phyloP scores from a whole-genome alignment of 2,329 filamentous ascomycete species.

The Davidsoniella australis region DNA sequence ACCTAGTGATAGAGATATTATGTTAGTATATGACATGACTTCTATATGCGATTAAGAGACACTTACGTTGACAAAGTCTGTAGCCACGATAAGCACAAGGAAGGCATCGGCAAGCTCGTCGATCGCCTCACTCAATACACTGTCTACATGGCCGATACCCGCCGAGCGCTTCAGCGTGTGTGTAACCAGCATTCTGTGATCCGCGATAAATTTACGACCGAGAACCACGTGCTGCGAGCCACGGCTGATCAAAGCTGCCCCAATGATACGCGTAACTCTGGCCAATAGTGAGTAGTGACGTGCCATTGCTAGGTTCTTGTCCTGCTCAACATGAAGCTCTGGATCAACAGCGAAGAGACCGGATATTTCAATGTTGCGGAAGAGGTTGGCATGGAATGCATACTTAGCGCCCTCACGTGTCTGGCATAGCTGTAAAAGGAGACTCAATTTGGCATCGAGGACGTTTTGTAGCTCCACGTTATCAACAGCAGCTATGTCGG shows the following conservation, averaged over 20 bases:
- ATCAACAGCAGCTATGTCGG: conserved; percentile 20
- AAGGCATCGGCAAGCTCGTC: conserved; percentile 71
- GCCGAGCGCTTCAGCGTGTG: conserved; percentile 82
- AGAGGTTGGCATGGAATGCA: conserved; percentile 77
- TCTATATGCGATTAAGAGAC: background rate
- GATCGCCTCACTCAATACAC: conserved; percentile 41
- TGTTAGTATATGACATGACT: too few relatives aligned
- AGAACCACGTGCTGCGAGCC: conserved; percentile 71
- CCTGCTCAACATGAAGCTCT: conserved; percentile 62
- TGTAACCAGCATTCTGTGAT: conserved; percentile 70
- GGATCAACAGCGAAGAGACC: conserved; percentile 81
- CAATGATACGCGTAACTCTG: conserved; percentile 64
- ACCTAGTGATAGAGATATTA: conserved; percentile 17
- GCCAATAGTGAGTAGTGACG: conserved; percentile 75
- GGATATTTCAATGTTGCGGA: conserved; percentile 63
- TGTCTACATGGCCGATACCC: conserved; percentile 41
- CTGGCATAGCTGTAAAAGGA: conserved; percentile 72
- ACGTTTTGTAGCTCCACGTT: conserved; percentile 31
- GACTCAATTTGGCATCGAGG: conserved; percentile 55
- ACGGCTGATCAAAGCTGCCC: conserved; percentile 62
- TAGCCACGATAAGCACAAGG: conserved; percentile 65
- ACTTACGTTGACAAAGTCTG: conserved; percentile 70
- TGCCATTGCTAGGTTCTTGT: conserved; percentile 52
- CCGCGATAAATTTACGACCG: conserved; percentile 61
- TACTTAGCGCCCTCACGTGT: conserved; percentile 69